Conservation (phyloP, 2,329 filamentous ascomycete species). For the Colletotrichum tropicicola region DNA sequence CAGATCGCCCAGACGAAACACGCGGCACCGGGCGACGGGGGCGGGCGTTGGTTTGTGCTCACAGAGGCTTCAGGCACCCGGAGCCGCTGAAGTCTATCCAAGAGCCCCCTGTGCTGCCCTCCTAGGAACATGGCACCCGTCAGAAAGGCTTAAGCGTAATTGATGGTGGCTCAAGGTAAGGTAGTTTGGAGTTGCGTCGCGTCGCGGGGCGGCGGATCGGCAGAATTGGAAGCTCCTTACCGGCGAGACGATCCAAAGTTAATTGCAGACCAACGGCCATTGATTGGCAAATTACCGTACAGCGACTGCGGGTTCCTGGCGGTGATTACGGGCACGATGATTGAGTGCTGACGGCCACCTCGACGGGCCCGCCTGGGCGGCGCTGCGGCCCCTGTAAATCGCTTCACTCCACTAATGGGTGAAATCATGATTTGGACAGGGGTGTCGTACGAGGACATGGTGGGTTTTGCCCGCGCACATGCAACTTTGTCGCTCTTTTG, state of each 20-base stretch:
- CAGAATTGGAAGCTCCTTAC: too few species aligned
- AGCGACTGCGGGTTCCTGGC: not conserved
- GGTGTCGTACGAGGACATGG: slow-evolving; percentile 5
- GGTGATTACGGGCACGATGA: too few species aligned
- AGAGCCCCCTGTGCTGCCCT: not conserved
- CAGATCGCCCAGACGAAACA: slow-evolving; percentile 5
- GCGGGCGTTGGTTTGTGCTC: not conserved
- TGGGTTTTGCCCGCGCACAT: slow-evolving; percentile 27
- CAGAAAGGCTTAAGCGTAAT: not conserved
- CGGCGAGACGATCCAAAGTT: not conserved
- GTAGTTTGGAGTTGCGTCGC: too few species aligned
- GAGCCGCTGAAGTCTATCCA: slow-evolving; percentile 8
- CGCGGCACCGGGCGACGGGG: not conserved
- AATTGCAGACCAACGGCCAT: not conserved
- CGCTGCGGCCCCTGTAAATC: not conserved
- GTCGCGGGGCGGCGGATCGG: too few species aligned
- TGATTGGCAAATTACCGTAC: too few species aligned
- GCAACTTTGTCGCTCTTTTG: slow-evolving; percentile 2
- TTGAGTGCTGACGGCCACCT: not conserved
- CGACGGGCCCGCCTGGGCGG: too few species aligned
- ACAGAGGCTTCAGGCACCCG: not conserved
- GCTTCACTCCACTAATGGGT: not conserved
- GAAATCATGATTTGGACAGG: not conserved
- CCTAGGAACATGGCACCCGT: slow-evolving; percentile 7
- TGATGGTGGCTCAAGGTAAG: too few species aligned